Base-by-base conservation (phyloP, 2,329 filamentous ascomycete species). In the Hirsutella rhossiliensis region DNA sequence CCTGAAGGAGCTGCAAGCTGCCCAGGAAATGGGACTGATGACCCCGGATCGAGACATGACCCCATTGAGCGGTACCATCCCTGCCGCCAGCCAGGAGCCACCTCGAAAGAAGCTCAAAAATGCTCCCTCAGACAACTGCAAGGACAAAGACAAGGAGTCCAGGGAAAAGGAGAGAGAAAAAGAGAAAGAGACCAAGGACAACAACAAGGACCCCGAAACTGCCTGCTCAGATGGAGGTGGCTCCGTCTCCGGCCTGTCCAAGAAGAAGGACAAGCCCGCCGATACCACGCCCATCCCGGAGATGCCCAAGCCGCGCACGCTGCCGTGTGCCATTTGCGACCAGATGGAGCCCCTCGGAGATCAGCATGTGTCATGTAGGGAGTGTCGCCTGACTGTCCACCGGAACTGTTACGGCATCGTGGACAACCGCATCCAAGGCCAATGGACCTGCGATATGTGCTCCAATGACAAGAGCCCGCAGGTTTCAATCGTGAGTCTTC, bases 371-470 rank as follows among this genome's bases (percentile, higher is more conserved):
- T 79, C 82, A 36, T 98, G 92, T 62, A 77, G 79, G 41, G 87
- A 95, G 56, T 98, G 92, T 62, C 83, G 87, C 43, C 67, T 98
- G 62, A 88, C 88, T 4, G 90, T 97, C 20, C 92, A 98, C 62
- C 83, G 85, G 43, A 79, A 80, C 48, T 98, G 92, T 64, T 98
- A 97, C 58, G 92, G 92, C n/a, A 73, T 97, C 29, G 52, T 76
- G 34, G 78, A 82, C 39, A 79, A 82, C 45, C 78, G 85, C 37
- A 74, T 73, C 43, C 74, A 78, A 29, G 76, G 73, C 38, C 94
- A 94, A 63, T 98, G 92, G 92, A 78, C 83, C 36, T 98, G 92
- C 62, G 92, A 97, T 63, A 94, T 89, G 76, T 98, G 92, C 63
- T 73, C 80, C 32, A 98, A 98, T 57, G 92, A 98, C 59, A 87